These are phyloP conservation scores for Apophysomyces ossiformis DNA, from an alignment of 371 early-diverging fungal species.

Conservation along the genomic window DNA sequence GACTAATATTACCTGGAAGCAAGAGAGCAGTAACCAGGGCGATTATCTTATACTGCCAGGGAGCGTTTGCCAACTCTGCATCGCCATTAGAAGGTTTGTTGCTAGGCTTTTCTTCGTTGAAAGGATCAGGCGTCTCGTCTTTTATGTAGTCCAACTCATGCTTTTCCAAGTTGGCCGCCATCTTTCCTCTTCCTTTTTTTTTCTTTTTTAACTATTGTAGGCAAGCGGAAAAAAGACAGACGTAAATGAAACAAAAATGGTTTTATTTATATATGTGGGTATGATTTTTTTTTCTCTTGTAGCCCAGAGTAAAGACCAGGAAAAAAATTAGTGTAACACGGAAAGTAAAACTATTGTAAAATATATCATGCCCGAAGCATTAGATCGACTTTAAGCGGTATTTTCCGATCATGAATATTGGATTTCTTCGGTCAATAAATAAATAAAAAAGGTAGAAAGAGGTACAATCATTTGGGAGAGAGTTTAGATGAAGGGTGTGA, in stretches of 20 bases:
- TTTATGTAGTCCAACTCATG: not conserved
- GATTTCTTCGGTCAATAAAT: not conserved
- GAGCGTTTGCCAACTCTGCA: constrained; percentile 42
- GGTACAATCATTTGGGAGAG: not conserved
- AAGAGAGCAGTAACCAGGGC: constrained; percentile 44
- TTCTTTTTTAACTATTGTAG: not conserved
- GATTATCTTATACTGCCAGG: constrained; percentile 45
- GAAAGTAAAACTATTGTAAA: constrained; percentile 3
- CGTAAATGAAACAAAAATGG: not conserved
- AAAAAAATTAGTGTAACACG: constrained; percentile 1
- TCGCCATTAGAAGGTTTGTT: constrained; percentile 29
- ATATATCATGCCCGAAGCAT: constrained; percentile 6
- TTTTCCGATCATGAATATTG: not conserved
- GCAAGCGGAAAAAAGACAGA: not conserved
- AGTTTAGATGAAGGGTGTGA: not conserved
- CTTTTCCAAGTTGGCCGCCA: not conserved
- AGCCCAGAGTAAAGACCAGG: not conserved
- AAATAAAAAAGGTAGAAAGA: not conserved
- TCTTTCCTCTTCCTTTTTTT: no score
- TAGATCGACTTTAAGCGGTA: not conserved
- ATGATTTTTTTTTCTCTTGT: not conserved
- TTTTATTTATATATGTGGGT: constrained; percentile 2
- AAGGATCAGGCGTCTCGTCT: not conserved
- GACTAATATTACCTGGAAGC: constrained; percentile 34
- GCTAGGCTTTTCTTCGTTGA: constrained; percentile 7